Evolutionary conservation across 2,329 filamentous ascomycete genomes (phyloP), one percentile per base, ranked within the genome.

Genomic region (Fusarium chuoi): DNA sequence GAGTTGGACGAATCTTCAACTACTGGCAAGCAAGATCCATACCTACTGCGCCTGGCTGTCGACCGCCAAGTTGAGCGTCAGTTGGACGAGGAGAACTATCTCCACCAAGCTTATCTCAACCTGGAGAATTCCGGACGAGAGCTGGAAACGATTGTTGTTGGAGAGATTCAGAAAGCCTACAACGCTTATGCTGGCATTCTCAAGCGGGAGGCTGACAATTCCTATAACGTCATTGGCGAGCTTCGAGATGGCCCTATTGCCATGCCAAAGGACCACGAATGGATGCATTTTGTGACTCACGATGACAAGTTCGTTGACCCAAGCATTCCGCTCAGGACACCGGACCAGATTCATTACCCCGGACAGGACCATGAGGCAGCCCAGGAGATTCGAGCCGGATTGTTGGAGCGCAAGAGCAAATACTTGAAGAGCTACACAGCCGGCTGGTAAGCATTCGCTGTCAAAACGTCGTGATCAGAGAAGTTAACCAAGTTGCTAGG

Each of bases 101-200:
- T 99, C 24, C 96, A 98, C 80, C 90, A 95, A 93, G 96, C 96
- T 15, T 98, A 97, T 79, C 87, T 98, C 58, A 98, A 99, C 80
- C 88, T 99, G 20, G 96, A 99, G 82, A 94, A 90, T 75, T 98
- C 96, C 22, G 96, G 96, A 6, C 92, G 95, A 69, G 96, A 99
- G 83, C 89, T 99, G 6, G 96, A 99, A 83, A 93, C 94, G 1
- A 98, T 99, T 73, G 94, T 99, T 2, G 94, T 99, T 20, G 94
- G 95, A 75, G 96, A 99, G 83, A 97, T 99, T 46, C 96, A 99
- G 80, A 98, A 98, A 82, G 95, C 96, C 0, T 98, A 98, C 85
- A 98, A 96, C 78, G 95, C 95, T 6, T 94, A 98, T 77, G 94
- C 95, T 30, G 93, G 92, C 60, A 97, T 98, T 73, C 86, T 98